Conservation (phyloP, 495 filamentous ascomycete species). For the Aspergillus leporis region DNA sequence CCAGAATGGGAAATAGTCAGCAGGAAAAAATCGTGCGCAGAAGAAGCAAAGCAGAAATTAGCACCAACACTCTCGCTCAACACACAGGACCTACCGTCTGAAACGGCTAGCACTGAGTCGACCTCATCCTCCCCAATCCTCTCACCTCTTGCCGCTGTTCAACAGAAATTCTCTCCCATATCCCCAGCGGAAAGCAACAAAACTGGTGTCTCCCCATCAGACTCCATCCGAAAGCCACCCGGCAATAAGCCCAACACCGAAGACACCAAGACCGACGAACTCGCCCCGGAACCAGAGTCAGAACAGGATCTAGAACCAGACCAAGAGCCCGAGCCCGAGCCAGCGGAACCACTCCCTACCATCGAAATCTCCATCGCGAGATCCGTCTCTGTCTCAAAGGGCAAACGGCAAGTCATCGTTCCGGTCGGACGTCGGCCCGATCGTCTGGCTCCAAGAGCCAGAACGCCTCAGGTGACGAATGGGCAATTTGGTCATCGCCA, state of each 20-base stretch:
- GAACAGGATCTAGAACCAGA: neutral
- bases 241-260: constrained; percentile 10
- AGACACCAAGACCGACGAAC: constrained; percentile 9
- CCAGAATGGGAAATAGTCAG: constrained; percentile 30
- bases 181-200: constrained; percentile 19
- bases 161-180: constrained; percentile 10
- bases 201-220: constrained; percentile 12
- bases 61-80: constrained; percentile 14
- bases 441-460: constrained; percentile 23
- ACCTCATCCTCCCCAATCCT: constrained; percentile 18
- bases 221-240: constrained; percentile 21
- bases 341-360: constrained; percentile 19
- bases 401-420: constrained; percentile 39
- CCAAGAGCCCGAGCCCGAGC: constrained; percentile 2
- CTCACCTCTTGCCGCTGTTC: constrained; percentile 13
- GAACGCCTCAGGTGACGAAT: constrained; percentile 33
- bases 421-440: constrained; percentile 32
- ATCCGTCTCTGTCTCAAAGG: constrained; percentile 41
- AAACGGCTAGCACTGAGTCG: constrained; percentile 13
- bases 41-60: neutral
- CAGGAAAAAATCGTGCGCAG: constrained; percentile 9
- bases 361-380: constrained; percentile 44
- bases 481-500: constrained; percentile 33
- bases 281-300: neutral
- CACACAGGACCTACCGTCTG: constrained; percentile 15